Evolutionary conservation across 257 asterid genomes (phyloP), one percentile per base, ranked within the genome.

Genomic region (Solanum arcanum): DNA sequence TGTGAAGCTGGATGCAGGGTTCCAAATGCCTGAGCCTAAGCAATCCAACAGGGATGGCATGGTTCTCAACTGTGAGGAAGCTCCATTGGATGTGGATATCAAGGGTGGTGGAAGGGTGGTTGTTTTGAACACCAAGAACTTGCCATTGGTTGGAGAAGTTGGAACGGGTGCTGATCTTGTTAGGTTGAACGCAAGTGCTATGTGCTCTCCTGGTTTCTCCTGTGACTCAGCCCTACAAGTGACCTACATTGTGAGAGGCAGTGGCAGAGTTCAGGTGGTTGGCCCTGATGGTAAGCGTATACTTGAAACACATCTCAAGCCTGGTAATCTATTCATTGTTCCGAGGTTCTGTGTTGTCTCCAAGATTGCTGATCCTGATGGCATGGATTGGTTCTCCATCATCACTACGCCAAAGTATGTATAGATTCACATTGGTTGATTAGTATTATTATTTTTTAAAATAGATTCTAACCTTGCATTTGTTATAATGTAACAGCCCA

Each of bases 201-300:
- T 95, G 98, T 96, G 98, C 82, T 95, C 98, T 52, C 99, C 99
- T 1, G 98, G 98, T 25, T 95, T 96, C 91, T 94, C 99, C 1
- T 94, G 98, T 73, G 98, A 96, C 89, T 95, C 97, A 2, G 99
- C 99, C 20, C 83, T 93, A 86, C 99, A 95, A 92, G 99, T 96
- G 20, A 96, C 99, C 9, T 94, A 94, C 90, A 91, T 96, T 87
- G 97, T 94, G 4, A 87, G 96, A 87, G 99, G 98, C 11, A 93
- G 97, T n/a, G 98, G 98, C 69, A 93, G 98, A 35, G 97, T 85
- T 37, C 97, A 95, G 89, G 95, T 95, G 12, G 98, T 96, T 3
- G 98, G 98, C 2, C 92, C 87, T 18, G 96, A 95, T 35, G 99
- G 98, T 6, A 94, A 95, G 87, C 92, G 97, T 3, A 93, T 94